Conservation (phyloP, 148 eudicot species). For the Vaccinium darrowii region DNA sequence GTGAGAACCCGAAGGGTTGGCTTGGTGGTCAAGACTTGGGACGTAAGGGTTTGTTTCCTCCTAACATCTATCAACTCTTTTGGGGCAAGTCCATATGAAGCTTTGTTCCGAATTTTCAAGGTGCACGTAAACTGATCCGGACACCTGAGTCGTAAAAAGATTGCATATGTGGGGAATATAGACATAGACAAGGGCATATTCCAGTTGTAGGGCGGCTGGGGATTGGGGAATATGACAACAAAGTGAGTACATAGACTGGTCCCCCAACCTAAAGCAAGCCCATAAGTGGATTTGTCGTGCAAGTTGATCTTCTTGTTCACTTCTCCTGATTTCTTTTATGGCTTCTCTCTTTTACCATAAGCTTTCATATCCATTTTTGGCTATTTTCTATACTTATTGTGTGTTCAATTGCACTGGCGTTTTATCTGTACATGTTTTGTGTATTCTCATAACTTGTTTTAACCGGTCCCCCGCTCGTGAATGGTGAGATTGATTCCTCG, state of each 20-base stretch:
- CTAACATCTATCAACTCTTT: too few species aligned
- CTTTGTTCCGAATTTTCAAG: too few species aligned
- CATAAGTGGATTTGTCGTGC: constrained; percentile 7
- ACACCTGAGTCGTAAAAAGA: too few species aligned
- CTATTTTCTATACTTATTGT: neutral
- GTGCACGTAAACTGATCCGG: too few species aligned
- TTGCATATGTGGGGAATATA: neutral
- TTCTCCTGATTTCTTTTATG: neutral
- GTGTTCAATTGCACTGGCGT: neutral
- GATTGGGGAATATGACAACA: neutral
- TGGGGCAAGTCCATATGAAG: too few species aligned
- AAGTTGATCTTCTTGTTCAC: neutral
- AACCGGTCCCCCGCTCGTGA: too few species aligned
- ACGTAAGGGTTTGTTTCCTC: too few species aligned
- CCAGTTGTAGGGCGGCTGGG: neutral
- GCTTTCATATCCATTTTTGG: neutral
- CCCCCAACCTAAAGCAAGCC: neutral
- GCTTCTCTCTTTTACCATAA: neutral
- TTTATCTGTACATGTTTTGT: neutral
- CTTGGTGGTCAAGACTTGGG: too few species aligned
- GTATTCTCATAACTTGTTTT: too few species aligned
- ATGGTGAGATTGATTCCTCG: too few species aligned
- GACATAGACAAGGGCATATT: constrained; percentile 12
- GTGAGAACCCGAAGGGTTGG: neutral
- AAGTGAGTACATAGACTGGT: neutral